phyloP scores from a whole-genome alignment of 2,329 filamentous ascomycete genomes.

The Hymenoscyphus occultus region DNA sequence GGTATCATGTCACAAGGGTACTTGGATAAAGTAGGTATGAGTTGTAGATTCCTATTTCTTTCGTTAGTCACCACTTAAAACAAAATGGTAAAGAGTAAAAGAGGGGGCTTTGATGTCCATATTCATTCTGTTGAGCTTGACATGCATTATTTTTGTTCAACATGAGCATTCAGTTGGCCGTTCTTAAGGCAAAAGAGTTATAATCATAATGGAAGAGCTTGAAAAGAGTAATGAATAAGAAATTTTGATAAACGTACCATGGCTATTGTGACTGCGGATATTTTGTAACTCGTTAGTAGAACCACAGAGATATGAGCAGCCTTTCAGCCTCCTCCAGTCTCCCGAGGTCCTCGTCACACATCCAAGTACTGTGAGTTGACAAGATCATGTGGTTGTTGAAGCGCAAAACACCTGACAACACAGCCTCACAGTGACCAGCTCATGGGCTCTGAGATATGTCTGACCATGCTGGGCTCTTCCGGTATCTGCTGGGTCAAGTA shows the following conservation, averaged over 20 bases:
- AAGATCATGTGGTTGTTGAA: background rate
- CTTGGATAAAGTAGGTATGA: no score
- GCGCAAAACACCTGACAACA: background rate
- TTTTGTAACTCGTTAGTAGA: background rate
- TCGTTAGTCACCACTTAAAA: background rate
- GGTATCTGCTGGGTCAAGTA: background rate
- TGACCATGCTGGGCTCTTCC: background rate
- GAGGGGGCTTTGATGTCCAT: constrained; percentile 42
- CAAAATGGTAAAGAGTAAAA: background rate
- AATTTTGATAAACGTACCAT: constrained; percentile 10
- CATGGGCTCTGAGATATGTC: background rate
- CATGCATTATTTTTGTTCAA: constrained; percentile 50
- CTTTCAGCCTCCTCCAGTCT: background rate
- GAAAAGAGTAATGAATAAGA: constrained; percentile 16
- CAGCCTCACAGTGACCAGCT: background rate
- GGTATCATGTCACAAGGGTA: background rate
- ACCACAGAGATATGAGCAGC: background rate
- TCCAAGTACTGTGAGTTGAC: background rate
- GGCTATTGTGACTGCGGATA: background rate
- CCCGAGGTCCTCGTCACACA: background rate
- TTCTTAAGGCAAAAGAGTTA: constrained; percentile 55
- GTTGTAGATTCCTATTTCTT: background rate
- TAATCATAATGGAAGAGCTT: constrained; percentile 50
- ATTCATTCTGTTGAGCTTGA: constrained; percentile 60
- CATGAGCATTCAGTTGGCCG: constrained; percentile 62